These are phyloP conservation scores for Peniophora sp. DNA, from an alignment of 1,284 basidiomycete genomes.

Conservation along the genomic window DNA sequence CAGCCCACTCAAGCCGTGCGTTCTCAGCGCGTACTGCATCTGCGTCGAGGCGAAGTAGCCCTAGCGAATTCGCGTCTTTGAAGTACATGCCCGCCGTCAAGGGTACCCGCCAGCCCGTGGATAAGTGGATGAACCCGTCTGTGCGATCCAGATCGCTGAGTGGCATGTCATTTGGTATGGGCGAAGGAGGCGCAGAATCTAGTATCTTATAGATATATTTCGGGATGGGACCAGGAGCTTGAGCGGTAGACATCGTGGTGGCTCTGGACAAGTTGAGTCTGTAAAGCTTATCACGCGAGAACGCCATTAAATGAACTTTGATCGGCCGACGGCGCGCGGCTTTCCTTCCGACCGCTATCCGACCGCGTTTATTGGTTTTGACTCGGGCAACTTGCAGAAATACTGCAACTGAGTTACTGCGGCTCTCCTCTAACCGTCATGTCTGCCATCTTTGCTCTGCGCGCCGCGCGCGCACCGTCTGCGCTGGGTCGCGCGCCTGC, in stretches of 20 bases:
- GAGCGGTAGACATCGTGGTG: background rate
- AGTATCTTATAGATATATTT: slow-evolving; percentile 12
- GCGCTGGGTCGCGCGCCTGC: slow-evolving; percentile 6
- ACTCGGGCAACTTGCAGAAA: too few relatives aligned
- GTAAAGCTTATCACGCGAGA: background rate
- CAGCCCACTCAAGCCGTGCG: slow-evolving; percentile 9
- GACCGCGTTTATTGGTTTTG: too few relatives aligned
- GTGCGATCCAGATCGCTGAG: slow-evolving; percentile 8
- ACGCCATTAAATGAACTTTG: too few relatives aligned
- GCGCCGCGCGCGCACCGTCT: slow-evolving; percentile 6
- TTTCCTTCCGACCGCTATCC: too few relatives aligned
- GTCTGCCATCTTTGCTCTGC: background rate
- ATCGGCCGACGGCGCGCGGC: too few relatives aligned
- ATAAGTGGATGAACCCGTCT: slow-evolving; percentile 13
- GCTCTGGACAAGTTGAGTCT: background rate
- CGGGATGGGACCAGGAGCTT: slow-evolving; percentile 3
- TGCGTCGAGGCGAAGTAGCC: slow-evolving; percentile 10
- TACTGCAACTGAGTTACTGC: too few relatives aligned
- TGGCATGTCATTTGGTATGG: slow-evolving; percentile 9
- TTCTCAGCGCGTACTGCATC: slow-evolving; percentile 4
- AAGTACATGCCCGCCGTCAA: slow-evolving; percentile 8
- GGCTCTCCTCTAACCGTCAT: background rate
- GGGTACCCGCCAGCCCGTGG: slow-evolving; percentile 7
- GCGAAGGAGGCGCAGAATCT: slow-evolving; percentile 6
- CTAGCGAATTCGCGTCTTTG: slow-evolving; percentile 1